Conservation (phyloP, 1,284 basidiomycete genomes). For the Moesziomyces antarcticus region DNA sequence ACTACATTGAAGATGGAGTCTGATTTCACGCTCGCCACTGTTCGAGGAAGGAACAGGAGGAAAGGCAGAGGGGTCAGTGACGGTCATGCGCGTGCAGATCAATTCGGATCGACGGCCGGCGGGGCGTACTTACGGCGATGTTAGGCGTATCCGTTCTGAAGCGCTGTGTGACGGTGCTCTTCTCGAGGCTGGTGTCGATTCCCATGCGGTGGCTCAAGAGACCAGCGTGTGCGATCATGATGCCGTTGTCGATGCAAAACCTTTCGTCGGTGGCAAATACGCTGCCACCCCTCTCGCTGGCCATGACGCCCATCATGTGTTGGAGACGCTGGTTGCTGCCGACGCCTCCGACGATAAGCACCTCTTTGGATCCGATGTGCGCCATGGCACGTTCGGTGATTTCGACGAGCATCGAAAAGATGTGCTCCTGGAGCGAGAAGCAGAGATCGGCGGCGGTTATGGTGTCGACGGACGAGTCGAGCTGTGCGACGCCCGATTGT, state of each 20-base stretch:
- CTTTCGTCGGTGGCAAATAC: conserved; percentile 97
- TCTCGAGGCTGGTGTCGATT: conserved; percentile 53
- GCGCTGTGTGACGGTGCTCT: conserved; percentile 65
- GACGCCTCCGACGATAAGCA: conserved; percentile 96
- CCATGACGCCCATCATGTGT: conserved; percentile 99
- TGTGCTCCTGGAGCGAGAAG: conserved; percentile 95
- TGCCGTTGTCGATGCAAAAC: conserved; percentile 99
- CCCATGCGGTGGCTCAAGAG: conserved; percentile 93
- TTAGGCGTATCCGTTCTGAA: conserved; percentile 65
- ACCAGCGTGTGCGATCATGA: conserved; percentile 99
- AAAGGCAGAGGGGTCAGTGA: not conserved
- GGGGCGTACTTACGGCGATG: conserved; percentile 40
- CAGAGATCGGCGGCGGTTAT: conserved; percentile 95
- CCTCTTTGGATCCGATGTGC: conserved; percentile 94
- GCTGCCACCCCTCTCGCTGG: conserved; percentile 83
- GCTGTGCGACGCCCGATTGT: conserved; percentile 21
- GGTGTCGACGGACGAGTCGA: conserved; percentile 34
- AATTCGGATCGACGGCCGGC: not conserved
- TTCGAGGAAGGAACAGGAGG: no score
- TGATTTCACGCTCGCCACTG: conserved; percentile 24
- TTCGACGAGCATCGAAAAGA: conserved; percentile 98
- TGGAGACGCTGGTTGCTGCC: conserved; percentile 88
- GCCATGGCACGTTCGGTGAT: conserved; percentile 99
- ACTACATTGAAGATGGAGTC: not conserved
- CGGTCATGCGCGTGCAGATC: not conserved